These are phyloP conservation scores for Penicillium griseofulvum DNA, from an alignment of 2,329 filamentous ascomycete species.

Conservation along the genomic window DNA sequence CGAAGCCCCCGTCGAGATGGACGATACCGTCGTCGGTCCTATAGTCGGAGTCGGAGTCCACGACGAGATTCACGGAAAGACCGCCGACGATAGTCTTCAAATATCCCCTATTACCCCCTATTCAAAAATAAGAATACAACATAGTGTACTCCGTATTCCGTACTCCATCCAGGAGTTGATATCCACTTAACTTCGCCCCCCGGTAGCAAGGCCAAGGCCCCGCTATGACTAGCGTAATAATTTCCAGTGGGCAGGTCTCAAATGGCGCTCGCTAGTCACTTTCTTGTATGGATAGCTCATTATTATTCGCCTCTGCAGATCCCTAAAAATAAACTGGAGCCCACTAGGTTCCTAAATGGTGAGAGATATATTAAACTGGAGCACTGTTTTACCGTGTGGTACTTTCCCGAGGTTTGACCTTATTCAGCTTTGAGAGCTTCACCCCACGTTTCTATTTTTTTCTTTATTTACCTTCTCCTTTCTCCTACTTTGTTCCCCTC, in stretches of 20 bases:
- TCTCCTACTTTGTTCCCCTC: background rate
- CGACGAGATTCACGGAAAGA: slow-evolving; percentile 21
- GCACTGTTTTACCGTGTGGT: slow-evolving; percentile 16
- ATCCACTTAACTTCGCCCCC: background rate
- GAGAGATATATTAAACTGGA: background rate
- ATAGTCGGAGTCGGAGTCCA: slow-evolving; percentile 33
- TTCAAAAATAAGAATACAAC: background rate
- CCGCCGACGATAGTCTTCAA: slow-evolving; percentile 24
- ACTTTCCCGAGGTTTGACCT: background rate
- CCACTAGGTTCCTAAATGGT: background rate
- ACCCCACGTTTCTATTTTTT: slow-evolving; percentile 21
- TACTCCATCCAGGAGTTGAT: background rate
- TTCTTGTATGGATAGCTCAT: slow-evolving; percentile 6
- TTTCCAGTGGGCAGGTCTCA: slow-evolving; percentile 23
- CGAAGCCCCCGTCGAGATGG: slow-evolving; percentile 27
- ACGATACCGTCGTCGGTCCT: slow-evolving; percentile 41
- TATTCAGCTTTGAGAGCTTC: slow-evolving; percentile 22
- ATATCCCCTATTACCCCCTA: slow-evolving; percentile 3
- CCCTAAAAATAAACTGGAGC: slow-evolving; percentile 22
- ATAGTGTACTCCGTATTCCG: no score
- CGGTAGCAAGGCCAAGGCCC: slow-evolving; percentile 2
- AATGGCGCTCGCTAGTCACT: slow-evolving; percentile 5
- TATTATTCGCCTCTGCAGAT: slow-evolving; percentile 10
- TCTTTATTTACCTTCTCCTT: slow-evolving; percentile 14
- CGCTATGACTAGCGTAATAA: slow-evolving; percentile 5